Conservation (phyloP, 1,139 yeast species). For the Sugiyamaella novakii region DNA sequence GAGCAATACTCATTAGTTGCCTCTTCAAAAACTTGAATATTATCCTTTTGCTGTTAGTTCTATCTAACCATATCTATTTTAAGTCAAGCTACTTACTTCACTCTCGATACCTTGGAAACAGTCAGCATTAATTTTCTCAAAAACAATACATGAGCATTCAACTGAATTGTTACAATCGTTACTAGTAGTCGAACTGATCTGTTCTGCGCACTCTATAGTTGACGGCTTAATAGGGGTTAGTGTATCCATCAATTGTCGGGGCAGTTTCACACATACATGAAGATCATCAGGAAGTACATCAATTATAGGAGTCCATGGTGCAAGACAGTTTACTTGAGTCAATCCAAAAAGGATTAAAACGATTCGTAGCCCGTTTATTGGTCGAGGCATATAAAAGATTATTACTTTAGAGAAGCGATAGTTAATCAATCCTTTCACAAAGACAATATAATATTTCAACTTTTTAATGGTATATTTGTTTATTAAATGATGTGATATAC, state of each 20-base stretch:
- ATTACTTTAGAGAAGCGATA: too few relatives aligned
- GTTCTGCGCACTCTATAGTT: background rate
- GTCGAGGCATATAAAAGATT: constrained; percentile 3
- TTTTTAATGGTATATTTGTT: too few relatives aligned
- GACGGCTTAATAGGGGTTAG: constrained; percentile 6
- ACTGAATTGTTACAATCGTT: constrained; percentile 3
- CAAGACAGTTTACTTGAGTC: constrained; percentile 3
- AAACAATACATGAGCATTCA: constrained; percentile 5
- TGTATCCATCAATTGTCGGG: too few relatives aligned
- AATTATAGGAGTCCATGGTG: constrained; percentile 11
- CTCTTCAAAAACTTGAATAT: constrained; percentile 12
- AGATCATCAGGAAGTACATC: constrained; percentile 17
- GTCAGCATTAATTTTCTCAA: constrained; percentile 4
- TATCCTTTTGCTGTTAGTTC: constrained; percentile 9
- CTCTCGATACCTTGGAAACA: constrained; percentile 18
- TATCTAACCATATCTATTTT: background rate
- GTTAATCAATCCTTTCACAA: too few relatives aligned
- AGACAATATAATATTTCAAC: too few relatives aligned
- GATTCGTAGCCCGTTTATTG: background rate
- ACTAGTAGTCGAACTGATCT: constrained; percentile 2
- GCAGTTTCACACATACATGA: constrained; percentile 5
- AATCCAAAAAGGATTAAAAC: background rate
- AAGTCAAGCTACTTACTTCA: constrained; percentile 8
- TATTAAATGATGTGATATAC: background rate
- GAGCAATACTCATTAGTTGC: constrained; percentile 11